Base-by-base conservation (phyloP, 1,284 basidiomycete species). In the Calocybe gambosa region DNA sequence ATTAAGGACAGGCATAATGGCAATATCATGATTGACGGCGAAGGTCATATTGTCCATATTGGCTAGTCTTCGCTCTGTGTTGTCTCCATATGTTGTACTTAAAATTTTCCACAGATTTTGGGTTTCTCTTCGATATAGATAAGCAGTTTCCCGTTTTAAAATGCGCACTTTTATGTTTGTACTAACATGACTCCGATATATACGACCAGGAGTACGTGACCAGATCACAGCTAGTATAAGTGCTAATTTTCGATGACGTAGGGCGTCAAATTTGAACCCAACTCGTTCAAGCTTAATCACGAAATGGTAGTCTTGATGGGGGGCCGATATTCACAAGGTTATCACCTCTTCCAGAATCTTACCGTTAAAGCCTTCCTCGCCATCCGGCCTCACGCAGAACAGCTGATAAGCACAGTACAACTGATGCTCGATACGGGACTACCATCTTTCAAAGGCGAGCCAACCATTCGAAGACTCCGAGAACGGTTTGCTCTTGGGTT, bases 221-320 rank as follows among this genome's bases (percentile, higher is more conserved):
- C 28, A 21, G 20, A 21, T 41, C 21, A 16, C 26, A 34, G 5
- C 31, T 12, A 8, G 15, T n/a, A 4, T 2, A 15, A 34, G 15
- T 8, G 23, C 33, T 42, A 10, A 34, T 18, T 45, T 29, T 44
- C 28, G 33, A 40, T 44, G 15, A 37, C 26, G 18, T 55, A 92
- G 86, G 93, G 93, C 52, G 88, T 98, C 65, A 97, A 97, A 76
- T 97, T 97, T 60, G 94, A 97, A 62, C 93, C 94, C 0, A 88
- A 80, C 62, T 94, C 91, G 13, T 99, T 99, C 83, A 99, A 99
- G 71, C 78, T 99, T 26, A 94, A 91, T 50, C 91, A 93, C 62
- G 96, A 99, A 63, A 99, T 99, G 94, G 87, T 99, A 15, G 77
- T 88, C 10, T 74, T 99, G 25, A 99, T 99, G 96, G 96, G 96